Conservation (phyloP, 768 basidiomycete genomes). For the Leucocoprinus sp. region DNA sequence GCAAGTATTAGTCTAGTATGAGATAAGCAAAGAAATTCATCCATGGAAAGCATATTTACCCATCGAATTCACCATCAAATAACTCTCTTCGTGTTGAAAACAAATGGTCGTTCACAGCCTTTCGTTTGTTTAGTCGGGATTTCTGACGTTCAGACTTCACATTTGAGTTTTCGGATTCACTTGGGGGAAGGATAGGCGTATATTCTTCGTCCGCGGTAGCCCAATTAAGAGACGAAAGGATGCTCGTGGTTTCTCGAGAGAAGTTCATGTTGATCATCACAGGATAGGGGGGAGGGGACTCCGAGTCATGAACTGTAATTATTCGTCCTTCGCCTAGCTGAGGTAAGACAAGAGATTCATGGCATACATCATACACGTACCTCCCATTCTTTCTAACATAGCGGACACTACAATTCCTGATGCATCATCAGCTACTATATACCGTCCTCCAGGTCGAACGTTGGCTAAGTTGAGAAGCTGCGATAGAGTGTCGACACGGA, state of each 20-base stretch:
- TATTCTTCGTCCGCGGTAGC: slow-evolving; percentile 77
- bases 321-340: slow-evolving; percentile 67
- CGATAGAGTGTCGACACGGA: slow-evolving; percentile 82
- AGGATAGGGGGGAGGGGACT: slow-evolving; percentile 89
- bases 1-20: slow-evolving; percentile 51
- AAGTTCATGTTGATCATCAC: slow-evolving; percentile 85
- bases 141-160: slow-evolving; percentile 69
- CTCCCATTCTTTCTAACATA: slow-evolving; percentile 81
- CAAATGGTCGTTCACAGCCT: slow-evolving; percentile 55
- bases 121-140: slow-evolving; percentile 67
- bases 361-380: slow-evolving; percentile 26
- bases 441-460: slow-evolving; percentile 78
- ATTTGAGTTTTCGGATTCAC: slow-evolving; percentile 48
- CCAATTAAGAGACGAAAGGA: slow-evolving; percentile 80
- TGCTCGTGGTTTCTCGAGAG: slow-evolving; percentile 39
- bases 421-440: slow-evolving; percentile 86
- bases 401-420: slow-evolving; percentile 83
- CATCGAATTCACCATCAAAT: slow-evolving; percentile 84
- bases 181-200: slow-evolving; percentile 50
- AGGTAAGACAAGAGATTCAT: not conserved
- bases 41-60: slow-evolving; percentile 34
- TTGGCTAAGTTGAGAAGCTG: slow-evolving; percentile 83
- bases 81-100: slow-evolving; percentile 66
- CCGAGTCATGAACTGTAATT: slow-evolving; percentile 79
- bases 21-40: not conserved